These are phyloP conservation scores for Crithidia acanthocephali DNA, from an alignment of 208 protist genomes.

Conservation along the genomic window DNA sequence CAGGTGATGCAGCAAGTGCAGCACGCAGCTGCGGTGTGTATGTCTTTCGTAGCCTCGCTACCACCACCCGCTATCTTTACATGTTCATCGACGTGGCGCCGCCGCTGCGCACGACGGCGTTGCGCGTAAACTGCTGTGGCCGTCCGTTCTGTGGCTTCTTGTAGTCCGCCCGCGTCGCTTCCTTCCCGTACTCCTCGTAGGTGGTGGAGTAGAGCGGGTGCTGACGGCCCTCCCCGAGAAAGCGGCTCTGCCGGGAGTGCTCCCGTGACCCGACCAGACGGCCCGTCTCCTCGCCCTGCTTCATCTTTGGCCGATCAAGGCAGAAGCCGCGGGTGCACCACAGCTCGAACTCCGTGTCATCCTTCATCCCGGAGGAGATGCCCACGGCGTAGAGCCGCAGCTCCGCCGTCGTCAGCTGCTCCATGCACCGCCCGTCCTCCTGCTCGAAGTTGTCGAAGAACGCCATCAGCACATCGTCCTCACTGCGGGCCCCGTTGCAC, in stretches of 20 bases:
- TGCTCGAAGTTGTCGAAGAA: slow-evolving; percentile 63
- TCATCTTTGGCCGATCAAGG: slow-evolving; percentile 71
- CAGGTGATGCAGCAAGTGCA: no score
- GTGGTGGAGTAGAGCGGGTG: slow-evolving; percentile 84
- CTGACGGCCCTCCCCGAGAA: slow-evolving; percentile 43
- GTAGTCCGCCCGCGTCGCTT: slow-evolving; percentile 23
- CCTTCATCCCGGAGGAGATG: slow-evolving; percentile 48
- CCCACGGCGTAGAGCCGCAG: slow-evolving; percentile 73
- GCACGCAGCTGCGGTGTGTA: no score
- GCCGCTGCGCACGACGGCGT: slow-evolving; percentile 36
- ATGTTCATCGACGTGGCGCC: slow-evolving; percentile 91
- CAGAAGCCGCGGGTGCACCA: slow-evolving; percentile 84
- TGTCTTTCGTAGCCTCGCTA: no score
- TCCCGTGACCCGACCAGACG: slow-evolving; percentile 37
- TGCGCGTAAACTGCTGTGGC: slow-evolving; percentile 81
- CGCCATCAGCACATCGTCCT: slow-evolving; percentile 47
- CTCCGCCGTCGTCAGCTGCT: slow-evolving; percentile 56
- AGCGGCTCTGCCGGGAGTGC: slow-evolving; percentile 47
- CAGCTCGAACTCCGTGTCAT: slow-evolving; percentile 84
- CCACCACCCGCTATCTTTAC: slow-evolving; percentile 35
- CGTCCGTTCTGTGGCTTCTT: slow-evolving; percentile 44
- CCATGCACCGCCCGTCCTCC: slow-evolving; percentile 34
- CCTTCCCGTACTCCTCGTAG: slow-evolving; percentile 77
- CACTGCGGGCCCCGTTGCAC: slow-evolving; percentile 39
- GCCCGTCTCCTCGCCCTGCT: slow-evolving; percentile 35